Conservation (phyloP, 768 basidiomycete genomes). For the Suillus clintonianus region DNA sequence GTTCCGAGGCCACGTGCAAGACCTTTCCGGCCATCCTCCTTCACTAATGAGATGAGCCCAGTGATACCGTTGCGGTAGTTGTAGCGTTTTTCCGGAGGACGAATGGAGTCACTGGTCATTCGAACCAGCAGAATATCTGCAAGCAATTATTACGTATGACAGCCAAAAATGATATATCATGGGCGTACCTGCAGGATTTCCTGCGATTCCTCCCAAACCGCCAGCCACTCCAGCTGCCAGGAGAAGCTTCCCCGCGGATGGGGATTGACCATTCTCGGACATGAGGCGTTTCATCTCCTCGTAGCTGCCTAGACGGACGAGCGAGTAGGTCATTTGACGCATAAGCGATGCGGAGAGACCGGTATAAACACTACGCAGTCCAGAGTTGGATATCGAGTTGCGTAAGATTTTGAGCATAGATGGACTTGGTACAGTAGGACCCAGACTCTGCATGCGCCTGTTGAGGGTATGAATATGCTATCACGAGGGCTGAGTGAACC, state of each 20-base stretch:
- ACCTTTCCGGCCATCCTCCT: constrained; percentile 69
- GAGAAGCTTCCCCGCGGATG: constrained; percentile 56
- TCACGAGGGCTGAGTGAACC: background rate
- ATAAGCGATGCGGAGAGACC: constrained; percentile 82
- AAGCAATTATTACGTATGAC: constrained; percentile 1
- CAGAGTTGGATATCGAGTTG: constrained; percentile 63
- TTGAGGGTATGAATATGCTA: constrained; percentile 4
- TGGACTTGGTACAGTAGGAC: constrained; percentile 50
- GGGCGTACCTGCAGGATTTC: constrained; percentile 74
- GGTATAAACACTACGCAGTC: constrained; percentile 74
- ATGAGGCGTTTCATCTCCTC: constrained; percentile 71
- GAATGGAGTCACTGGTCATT: constrained; percentile 86
- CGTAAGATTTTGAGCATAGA: constrained; percentile 69
- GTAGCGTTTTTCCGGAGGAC: constrained; percentile 72
- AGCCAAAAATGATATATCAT: background rate
- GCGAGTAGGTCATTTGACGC: constrained; percentile 90
- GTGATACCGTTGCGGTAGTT: constrained; percentile 78
- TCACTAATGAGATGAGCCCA: constrained; percentile 66
- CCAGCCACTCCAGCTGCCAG: constrained; percentile 73
- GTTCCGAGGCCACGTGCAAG: constrained; percentile 75
- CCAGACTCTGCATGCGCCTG: constrained; percentile 82
- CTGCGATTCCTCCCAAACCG: constrained; percentile 78
- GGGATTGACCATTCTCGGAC: constrained; percentile 45
- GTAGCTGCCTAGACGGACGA: constrained; percentile 81
- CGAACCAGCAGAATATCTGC: constrained; percentile 74